Evolutionary conservation across 140 eudicot species (phyloP).

Genomic region (Senecio squalidus): DNA sequence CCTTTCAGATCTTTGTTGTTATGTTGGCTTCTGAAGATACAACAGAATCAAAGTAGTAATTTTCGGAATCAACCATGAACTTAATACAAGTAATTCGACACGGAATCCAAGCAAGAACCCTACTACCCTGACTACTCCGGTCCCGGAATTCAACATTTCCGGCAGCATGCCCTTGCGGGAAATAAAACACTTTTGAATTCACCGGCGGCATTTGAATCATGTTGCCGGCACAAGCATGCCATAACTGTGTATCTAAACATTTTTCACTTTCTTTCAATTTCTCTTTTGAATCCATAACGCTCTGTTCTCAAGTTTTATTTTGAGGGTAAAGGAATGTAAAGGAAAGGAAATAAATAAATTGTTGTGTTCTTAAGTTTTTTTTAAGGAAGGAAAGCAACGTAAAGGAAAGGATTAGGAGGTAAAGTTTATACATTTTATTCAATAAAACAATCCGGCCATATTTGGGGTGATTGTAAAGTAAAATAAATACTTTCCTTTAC

Average conservation of each 20-base stretch:
- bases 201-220: conserved; percentile 91
- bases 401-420: too few relatives aligned
- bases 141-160: conserved; percentile 62
- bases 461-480: too few relatives aligned
- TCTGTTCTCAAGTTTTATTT: too few relatives aligned
- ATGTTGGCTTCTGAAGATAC: conserved; percentile 63
- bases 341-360: too few relatives aligned
- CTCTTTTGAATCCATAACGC: conserved; percentile 80
- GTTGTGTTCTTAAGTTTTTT: too few relatives aligned
- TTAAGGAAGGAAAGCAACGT: too few relatives aligned
- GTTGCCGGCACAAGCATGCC: conserved; percentile 99
- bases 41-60: too few relatives aligned
- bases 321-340: too few relatives aligned
- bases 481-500: too few relatives aligned
- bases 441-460: too few relatives aligned
- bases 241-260: conserved; percentile 83
- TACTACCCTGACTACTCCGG: conserved; percentile 20
- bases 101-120: conserved; percentile 61
- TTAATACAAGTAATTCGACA: conserved; percentile 51
- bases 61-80: conserved; percentile 87
- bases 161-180: conserved; percentile 87
- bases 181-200: conserved; percentile 64
- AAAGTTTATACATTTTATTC: too few relatives aligned
- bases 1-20: conserved; percentile 72
- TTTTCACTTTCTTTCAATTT: conserved; percentile 51